Percentiles rank a stretch among this genome's conserved stretches.
Conservation (phyloP, 1,284 basidiomycete genomes). For the Phylloboletellus chloephorus region DNA sequence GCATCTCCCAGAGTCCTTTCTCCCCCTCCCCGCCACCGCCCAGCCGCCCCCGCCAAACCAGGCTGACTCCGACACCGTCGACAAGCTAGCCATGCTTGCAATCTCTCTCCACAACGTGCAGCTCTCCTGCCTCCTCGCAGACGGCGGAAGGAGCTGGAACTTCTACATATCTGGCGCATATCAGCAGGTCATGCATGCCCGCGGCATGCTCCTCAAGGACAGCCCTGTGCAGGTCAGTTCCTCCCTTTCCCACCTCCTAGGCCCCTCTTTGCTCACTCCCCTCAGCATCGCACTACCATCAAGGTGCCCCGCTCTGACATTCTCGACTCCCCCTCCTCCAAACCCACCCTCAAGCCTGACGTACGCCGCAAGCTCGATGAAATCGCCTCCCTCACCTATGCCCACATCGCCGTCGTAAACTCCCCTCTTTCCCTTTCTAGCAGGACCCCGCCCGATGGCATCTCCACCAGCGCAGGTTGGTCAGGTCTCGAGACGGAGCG, state of each 20-base stretch:
- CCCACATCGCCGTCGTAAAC: slow-evolving; percentile 87
- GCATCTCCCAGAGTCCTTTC: slow-evolving; percentile 33
- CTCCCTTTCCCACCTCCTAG: slow-evolving; percentile 7
- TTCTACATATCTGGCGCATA: slow-evolving; percentile 89
- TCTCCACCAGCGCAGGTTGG: slow-evolving; percentile 70
- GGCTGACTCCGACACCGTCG: slow-evolving; percentile 67
- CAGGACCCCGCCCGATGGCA: slow-evolving; percentile 67
- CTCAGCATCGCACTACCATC: slow-evolving; percentile 76
- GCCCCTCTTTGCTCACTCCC: slow-evolving; percentile 17
- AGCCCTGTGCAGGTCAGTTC: slow-evolving; percentile 72
- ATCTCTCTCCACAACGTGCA: slow-evolving; percentile 79
- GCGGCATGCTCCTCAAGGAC: slow-evolving; percentile 86
- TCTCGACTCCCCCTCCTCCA: slow-evolving; percentile 77
- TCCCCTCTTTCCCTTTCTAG: slow-evolving; percentile 66
- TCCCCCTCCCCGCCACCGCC: slow-evolving; percentile 33
- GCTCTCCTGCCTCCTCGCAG: slow-evolving; percentile 71
- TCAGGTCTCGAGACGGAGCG: slow-evolving; percentile 90
- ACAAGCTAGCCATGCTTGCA: slow-evolving; percentile 76
- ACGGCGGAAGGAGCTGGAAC: slow-evolving; percentile 74
- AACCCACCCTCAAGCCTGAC: slow-evolving; percentile 82
- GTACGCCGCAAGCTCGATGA: slow-evolving; percentile 87
- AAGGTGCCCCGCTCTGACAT: slow-evolving; percentile 91
- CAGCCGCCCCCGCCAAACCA: slow-evolving; percentile 43
- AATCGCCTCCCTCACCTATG: slow-evolving; percentile 82
- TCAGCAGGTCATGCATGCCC: slow-evolving; percentile 88